Evolutionary conservation across 192 early-diverging fungal genomes (phyloP).

Genomic region (Gonapodya prolifera): DNA sequence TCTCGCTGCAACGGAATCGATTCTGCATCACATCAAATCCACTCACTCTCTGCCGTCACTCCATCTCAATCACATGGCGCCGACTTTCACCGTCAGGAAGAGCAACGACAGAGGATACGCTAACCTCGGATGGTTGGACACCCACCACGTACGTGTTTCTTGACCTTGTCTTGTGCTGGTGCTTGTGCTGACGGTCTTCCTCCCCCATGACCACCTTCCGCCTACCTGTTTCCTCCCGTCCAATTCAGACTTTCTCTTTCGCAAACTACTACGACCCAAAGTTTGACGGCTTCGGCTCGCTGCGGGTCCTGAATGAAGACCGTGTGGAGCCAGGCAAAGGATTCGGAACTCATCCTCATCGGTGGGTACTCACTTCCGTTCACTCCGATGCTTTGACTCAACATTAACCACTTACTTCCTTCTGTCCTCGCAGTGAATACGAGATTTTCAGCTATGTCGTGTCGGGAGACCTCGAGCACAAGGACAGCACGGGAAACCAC

Average conservation of each 20-base stretch:
- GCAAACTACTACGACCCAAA: constrained; percentile 25
- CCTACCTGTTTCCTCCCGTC: neutral
- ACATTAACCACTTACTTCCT: neutral
- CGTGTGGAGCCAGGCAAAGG: constrained; percentile 17
- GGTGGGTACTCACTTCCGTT: neutral
- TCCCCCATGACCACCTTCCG: too few relatives aligned
- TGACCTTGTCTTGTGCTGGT: neutral
- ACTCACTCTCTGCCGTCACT: too few relatives aligned
- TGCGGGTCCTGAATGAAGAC: constrained; percentile 33
- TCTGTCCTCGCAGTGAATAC: constrained; percentile 5
- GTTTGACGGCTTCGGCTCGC: constrained; percentile 16
- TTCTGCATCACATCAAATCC: too few relatives aligned
- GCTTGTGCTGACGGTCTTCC: too few relatives aligned
- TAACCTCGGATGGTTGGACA: constrained; percentile 23
- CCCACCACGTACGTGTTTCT: constrained; percentile 14
- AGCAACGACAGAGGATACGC: constrained; percentile 12
- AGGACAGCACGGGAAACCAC: constrained; percentile 26
- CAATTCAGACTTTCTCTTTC: constrained; percentile 23
- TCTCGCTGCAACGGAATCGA: too few relatives aligned
- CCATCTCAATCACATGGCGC: too few relatives aligned
- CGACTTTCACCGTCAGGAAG: neutral
- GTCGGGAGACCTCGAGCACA: constrained; percentile 24
- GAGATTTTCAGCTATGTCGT: constrained; percentile 32
- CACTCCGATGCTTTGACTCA: neutral
- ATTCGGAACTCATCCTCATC: constrained; percentile 27